Percentiles rank a stretch among this genome's conserved stretches.
Evolutionary conservation across 345 rosid genomes (phyloP).

Genomic region (Leavenworthia alabamica): DNA sequence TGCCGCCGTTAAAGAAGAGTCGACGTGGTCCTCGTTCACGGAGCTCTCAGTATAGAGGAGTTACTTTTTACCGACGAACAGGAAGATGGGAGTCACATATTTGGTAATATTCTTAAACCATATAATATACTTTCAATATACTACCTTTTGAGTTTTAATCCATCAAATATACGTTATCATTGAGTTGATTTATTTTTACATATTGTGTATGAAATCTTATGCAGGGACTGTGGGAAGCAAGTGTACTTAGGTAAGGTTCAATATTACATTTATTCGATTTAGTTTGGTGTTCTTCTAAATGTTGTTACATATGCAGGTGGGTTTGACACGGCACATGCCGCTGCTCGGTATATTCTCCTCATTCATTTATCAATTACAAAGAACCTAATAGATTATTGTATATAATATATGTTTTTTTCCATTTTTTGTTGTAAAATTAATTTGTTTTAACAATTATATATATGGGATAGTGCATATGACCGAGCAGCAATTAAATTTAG

Average conservation of each 20-base stretch:
- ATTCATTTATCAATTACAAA: neutral
- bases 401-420: too few relatives aligned
- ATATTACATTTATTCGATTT: neutral
- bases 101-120: conserved; percentile 39
- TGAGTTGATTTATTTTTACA: neutral
- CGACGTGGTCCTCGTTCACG: conserved; percentile 93
- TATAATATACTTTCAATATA: neutral
- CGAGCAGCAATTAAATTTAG: conserved; percentile 96
- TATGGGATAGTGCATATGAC: conserved; percentile 75
- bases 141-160: neutral
- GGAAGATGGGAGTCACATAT: conserved; percentile 99
- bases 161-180: neutral
- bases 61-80: conserved; percentile 91
- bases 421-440: neutral
- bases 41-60: conserved; percentile 96
- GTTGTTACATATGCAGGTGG: conserved; percentile 54
- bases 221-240: conserved; percentile 99
- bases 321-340: conserved; percentile 98
- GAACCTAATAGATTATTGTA: neutral
- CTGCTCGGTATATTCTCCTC: conserved; percentile 63
- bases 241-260: conserved; percentile 72
- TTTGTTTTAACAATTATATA: neutral
- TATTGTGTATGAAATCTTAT: neutral
- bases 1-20: conserved; percentile 77
- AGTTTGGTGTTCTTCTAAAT: neutral